Evolutionary conservation across 108 stramenopile genomes (phyloP), one percentile per base, ranked within the genome.

Genomic region (Nitzschia sp.): DNA sequence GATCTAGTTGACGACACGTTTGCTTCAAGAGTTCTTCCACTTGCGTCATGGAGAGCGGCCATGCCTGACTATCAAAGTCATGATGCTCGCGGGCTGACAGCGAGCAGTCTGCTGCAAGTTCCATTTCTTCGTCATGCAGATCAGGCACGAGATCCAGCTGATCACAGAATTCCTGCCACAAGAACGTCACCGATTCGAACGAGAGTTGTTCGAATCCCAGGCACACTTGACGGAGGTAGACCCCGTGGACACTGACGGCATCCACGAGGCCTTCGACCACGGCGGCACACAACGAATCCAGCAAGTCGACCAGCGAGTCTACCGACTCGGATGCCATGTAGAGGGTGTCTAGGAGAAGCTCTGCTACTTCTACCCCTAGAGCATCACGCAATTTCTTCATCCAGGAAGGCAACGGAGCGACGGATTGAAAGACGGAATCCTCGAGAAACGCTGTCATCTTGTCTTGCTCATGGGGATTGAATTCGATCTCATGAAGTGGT

Each of bases 151-250:
- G 45, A 46, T 67, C 64, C 0, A 76, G 33, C 52, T 73, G 56
- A 26, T 66, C 44, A 6, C 32, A 30, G 29, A 84, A 62, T 36
- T 78, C 77, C 53, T 77, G 72, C 87, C 90, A 94, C 27, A 94
- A 75, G 53, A 81, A 46, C 5, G 76, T 53, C 17, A 84, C 48
- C 1, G 77, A 69, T 63, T 92, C 89, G 75, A 95, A 95, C 8
- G 82, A 78, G 1, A 95, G 68, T 38, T 85, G 75, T 29, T 89
- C 94, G 64, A 92, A 87, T n/a, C 94, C 91, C 56, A 92, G 53
- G 68, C 88, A 86, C 3, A 84, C 65, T 50, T 74, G 80, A 6
- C 91, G 85, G 9, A 95, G 55, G 68, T 84, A 89, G 11, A 91
- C 52, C 15, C 94, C 94, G 62, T 81, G 83, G 15, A 71, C 45